phyloP scores from a whole-genome alignment of 2,329 filamentous ascomycete genomes.

The Arachnopeziza araneosa region DNA sequence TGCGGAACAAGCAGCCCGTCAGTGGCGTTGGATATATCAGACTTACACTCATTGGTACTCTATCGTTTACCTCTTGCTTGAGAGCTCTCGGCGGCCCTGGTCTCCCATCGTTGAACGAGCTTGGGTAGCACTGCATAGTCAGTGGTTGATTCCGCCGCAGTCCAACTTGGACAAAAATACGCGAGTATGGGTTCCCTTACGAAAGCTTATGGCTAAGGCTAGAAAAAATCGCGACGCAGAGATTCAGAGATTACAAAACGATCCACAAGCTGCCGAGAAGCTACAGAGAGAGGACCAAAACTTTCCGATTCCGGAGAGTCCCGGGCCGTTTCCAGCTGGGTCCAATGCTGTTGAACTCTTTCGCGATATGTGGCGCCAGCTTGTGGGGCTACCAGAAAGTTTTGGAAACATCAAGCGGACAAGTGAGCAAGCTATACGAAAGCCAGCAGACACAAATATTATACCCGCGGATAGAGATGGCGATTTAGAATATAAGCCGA shows the following conservation, averaged over 20 bases:
- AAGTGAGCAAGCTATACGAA: not conserved
- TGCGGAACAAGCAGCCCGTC: constrained; percentile 40
- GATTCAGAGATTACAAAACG: constrained; percentile 25
- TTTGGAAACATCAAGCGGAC: not conserved
- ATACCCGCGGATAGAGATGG: not conserved
- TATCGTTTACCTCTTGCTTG: constrained; percentile 33
- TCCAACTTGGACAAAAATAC: constrained; percentile 37
- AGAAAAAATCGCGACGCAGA: constrained; percentile 33
- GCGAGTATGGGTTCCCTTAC: constrained; percentile 55
- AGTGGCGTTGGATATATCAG: constrained; percentile 36
- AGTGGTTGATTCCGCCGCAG: constrained; percentile 15
- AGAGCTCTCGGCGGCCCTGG: constrained; percentile 30
- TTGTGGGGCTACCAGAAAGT: constrained; percentile 17
- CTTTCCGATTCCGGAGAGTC: constrained; percentile 26
- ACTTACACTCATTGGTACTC: constrained; percentile 38
- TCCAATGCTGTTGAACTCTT: constrained; percentile 19
- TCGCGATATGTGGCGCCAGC: constrained; percentile 29
- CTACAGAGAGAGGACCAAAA: constrained; percentile 22
- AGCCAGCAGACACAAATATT: not conserved
- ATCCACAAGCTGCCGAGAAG: constrained; percentile 22
- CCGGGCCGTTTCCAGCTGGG: constrained; percentile 21
- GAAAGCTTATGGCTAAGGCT: constrained; percentile 53
- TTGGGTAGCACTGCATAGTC: constrained; percentile 33
- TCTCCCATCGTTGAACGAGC: constrained; percentile 33
- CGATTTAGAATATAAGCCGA: not conserved